Evolutionary conservation across 2,329 filamentous ascomycete species (phyloP).

Genomic region (Lanzia echinophila): DNA sequence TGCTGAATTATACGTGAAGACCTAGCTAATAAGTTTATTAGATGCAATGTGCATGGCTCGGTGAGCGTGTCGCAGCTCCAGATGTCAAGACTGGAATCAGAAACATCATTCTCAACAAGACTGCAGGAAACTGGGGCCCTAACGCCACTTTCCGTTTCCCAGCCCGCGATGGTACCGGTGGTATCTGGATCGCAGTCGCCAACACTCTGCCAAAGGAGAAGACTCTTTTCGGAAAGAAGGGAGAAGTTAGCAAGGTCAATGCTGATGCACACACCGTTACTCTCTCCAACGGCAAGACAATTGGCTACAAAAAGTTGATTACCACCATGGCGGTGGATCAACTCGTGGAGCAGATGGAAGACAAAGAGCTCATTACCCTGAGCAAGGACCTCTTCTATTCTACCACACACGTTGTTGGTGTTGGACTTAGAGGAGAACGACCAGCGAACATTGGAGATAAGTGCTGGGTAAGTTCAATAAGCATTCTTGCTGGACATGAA

Average conservation of each 20-base stretch:
- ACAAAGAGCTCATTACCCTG: constrained; percentile 73
- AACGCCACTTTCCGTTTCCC: constrained; percentile 99
- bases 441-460: constrained; percentile 98
- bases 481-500: neutral
- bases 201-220: constrained; percentile 90
- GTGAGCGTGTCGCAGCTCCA: constrained; percentile 94
- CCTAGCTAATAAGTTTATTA: constrained; percentile 33
- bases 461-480: constrained; percentile 68
- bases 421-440: constrained; percentile 84
- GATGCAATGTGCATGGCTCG: constrained; percentile 99
- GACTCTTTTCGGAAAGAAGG: constrained; percentile 79
- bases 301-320: constrained; percentile 88
- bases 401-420: constrained; percentile 92
- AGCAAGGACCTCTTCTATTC: constrained; percentile 95
- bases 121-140: constrained; percentile 94
- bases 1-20: too few relatives aligned
- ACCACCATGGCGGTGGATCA: constrained; percentile 95
- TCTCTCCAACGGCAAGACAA: constrained; percentile 75
- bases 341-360: constrained; percentile 79
- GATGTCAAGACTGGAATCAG: constrained; percentile 89
- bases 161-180: constrained; percentile 88
- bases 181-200: constrained; percentile 97
- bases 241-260: constrained; percentile 79
- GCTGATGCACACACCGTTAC: constrained; percentile 77
- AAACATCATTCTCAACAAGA: constrained; percentile 95